Conservation (phyloP, 2,329 filamentous ascomycete genomes). For the Neurospora crassa region DNA sequence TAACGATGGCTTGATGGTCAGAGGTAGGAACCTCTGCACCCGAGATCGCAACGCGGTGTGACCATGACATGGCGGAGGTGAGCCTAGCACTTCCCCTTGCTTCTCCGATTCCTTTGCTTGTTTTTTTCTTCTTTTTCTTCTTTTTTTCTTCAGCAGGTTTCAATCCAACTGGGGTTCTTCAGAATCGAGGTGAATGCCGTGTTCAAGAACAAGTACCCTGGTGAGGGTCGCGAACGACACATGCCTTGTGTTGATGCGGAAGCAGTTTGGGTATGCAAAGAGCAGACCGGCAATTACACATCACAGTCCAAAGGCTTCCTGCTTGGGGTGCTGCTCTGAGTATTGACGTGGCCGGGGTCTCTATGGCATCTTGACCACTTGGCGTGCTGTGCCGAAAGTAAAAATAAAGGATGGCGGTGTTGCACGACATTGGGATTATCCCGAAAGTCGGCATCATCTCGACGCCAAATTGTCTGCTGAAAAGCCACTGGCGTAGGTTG, state of each 20-base stretch:
- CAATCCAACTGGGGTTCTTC: background rate
- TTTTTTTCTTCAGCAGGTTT: background rate
- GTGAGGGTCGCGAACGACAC: background rate
- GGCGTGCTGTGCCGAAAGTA: background rate
- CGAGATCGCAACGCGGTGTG: background rate
- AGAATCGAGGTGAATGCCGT: background rate
- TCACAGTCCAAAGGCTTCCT: background rate
- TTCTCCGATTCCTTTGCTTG: background rate
- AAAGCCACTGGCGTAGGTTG: background rate
- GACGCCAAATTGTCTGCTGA: background rate
- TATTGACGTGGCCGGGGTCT: background rate
- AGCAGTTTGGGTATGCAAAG: background rate
- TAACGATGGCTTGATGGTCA: background rate
- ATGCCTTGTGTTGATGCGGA: background rate
- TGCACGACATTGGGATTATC: background rate
- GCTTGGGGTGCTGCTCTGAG: background rate
- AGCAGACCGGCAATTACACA: background rate
- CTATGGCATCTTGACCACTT: background rate
- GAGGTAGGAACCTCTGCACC: background rate
- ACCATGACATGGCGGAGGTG: background rate
- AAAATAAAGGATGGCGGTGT: background rate
- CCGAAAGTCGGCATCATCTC: background rate
- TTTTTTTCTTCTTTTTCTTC: background rate
- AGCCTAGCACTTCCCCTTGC: background rate
- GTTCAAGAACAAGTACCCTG: background rate